A percentile compares a stretch with the other conserved stretches of the same genome.
phyloP scores from a whole-genome alignment of 495 filamentous ascomycete species.

The Penicillium malachiteum region DNA sequence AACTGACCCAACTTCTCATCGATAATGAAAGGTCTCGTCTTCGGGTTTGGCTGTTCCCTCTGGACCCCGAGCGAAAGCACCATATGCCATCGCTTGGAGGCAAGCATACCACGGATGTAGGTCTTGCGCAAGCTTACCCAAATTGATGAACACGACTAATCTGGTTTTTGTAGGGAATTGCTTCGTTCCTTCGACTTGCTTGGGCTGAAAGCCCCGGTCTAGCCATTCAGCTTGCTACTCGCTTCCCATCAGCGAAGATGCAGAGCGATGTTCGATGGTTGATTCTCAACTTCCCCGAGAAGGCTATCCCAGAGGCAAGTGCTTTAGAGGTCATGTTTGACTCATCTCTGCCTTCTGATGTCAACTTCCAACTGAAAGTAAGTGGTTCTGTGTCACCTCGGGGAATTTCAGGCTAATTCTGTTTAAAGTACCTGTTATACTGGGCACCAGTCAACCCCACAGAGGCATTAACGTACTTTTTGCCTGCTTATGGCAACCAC shows the following conservation, averaged over 20 bases:
- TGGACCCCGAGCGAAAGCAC: conserved; percentile 66
- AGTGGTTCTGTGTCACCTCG: conserved; percentile 6
- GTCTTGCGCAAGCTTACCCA: conserved; percentile 10
- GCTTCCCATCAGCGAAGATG: conserved; percentile 75
- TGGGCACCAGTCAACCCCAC: conserved; percentile 94
- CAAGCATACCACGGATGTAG: conserved; percentile 34
- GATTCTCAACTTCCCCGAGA: conserved; percentile 78
- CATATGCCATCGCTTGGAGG: conserved; percentile 39
- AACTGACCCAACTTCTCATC: conserved; percentile 72
- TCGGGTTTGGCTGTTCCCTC: conserved; percentile 84
- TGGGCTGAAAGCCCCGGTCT: conserved; percentile 82
- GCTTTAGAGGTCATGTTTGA: conserved; percentile 81
- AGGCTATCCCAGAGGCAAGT: conserved; percentile 73
- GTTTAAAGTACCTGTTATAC: conserved; percentile 77
- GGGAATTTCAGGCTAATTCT: not conserved
- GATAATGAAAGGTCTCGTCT: conserved; percentile 84
- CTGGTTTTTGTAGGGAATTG: conserved; percentile 21
- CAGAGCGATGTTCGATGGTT: conserved; percentile 72
- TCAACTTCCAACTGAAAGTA: conserved; percentile 83
- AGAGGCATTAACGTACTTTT: conserved; percentile 87
- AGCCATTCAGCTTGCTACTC: conserved; percentile 74
- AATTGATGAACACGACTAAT: conserved; percentile 6
- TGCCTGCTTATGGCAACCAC: conserved; percentile 91
- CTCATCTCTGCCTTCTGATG: conserved; percentile 68
- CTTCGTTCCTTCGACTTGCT: conserved; percentile 69